Base-by-base conservation (phyloP, 352 stramenopile species). In the Pythium rishiriense region DNA sequence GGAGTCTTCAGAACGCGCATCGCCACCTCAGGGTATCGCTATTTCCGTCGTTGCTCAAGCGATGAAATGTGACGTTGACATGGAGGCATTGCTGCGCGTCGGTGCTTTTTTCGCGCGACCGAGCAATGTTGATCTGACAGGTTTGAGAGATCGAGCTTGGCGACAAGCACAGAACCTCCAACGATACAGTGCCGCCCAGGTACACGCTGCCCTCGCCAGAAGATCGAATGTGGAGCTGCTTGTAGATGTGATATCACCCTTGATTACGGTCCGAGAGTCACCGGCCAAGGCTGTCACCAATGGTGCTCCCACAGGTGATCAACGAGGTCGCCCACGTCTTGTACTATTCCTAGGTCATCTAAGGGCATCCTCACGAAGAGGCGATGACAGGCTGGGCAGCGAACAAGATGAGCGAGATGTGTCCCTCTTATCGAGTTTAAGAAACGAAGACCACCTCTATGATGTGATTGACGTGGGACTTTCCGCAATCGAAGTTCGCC, bases 291-390 rank as follows among this genome's bases (percentile, higher is more conserved):
- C 63, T 14, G 31, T 29, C 49, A 29, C 29, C 22, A 24, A 47
- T 24, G 22, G n/a, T 47, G 33, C 14, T 42, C 31, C 37, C 45
- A 48, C 28, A 49, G 22, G 58, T 48, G 24, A 37, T n/a, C 22
- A 49, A 17, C 15, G 25, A 17, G 8, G 25, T 50, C 49, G 62
- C 14, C 59, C 77, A 53, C 80, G 69, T 42, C 66, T 94, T 11
- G 61, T 91, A 24, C 73, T 94, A 33, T 94, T 94, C 53, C 64
- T 92, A 22, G 85, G 85, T 15, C 85, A 92, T 66, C 63, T 94
- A 29, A 81, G 87, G 43, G 85, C 85, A 19, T 76, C 75, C 2
- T 90, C 85, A 17, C 80, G 85, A 29, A 71, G 79, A 33, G 70
- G 64, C 35, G 66, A 54, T 43, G 68, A 72, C 3, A 51, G 58